A percentile compares a stretch with the other conserved stretches of the same genome.
These are phyloP conservation scores for Gaertneriomyces sp. DNA, from an alignment of 192 early-diverging fungal genomes.

Conservation along the genomic window DNA sequence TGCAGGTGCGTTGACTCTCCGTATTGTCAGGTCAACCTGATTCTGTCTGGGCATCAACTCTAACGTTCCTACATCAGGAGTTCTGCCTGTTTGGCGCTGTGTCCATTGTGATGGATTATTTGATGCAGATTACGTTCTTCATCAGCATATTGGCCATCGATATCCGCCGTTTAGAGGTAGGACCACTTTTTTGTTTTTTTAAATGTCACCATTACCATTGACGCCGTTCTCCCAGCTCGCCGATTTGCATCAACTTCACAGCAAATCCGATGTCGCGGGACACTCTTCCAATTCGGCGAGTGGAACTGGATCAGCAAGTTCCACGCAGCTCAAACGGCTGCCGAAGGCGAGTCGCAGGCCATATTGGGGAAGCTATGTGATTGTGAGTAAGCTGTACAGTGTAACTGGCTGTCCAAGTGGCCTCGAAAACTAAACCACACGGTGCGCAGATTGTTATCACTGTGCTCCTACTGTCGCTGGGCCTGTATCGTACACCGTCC, in stretches of 20 bases:
- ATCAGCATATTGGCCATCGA: constrained; percentile 76
- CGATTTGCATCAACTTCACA: constrained; percentile 38
- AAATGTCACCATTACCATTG: background rate
- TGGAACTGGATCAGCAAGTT: too few species aligned
- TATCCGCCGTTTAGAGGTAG: constrained; percentile 72
- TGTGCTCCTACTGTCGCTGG: constrained; percentile 33
- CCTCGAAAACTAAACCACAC: background rate
- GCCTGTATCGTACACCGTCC: constrained; percentile 29
- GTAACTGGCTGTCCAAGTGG: too few species aligned
- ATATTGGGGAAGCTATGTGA: constrained; percentile 31
- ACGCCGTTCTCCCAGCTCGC: constrained; percentile 22
- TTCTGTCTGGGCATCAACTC: background rate
- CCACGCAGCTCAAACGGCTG: too few species aligned
- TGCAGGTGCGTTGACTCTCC: constrained; percentile 44
- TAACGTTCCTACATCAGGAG: constrained; percentile 39
- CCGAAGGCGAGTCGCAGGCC: constrained; percentile 9
- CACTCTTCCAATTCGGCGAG: too few species aligned
- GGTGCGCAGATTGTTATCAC: constrained; percentile 26
- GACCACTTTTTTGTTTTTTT: constrained; percentile 13
- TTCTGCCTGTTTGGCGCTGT: constrained; percentile 69
- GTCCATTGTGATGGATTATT: constrained; percentile 69
- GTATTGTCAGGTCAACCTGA: background rate
- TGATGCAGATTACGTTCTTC: constrained; percentile 79
- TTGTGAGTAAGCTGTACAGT: constrained; percentile 10
- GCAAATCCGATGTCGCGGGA: too few species aligned